These are phyloP conservation scores for Yamadazyma friedrichii DNA, from an alignment of 1,139 yeast genomes.

Conservation along the genomic window DNA sequence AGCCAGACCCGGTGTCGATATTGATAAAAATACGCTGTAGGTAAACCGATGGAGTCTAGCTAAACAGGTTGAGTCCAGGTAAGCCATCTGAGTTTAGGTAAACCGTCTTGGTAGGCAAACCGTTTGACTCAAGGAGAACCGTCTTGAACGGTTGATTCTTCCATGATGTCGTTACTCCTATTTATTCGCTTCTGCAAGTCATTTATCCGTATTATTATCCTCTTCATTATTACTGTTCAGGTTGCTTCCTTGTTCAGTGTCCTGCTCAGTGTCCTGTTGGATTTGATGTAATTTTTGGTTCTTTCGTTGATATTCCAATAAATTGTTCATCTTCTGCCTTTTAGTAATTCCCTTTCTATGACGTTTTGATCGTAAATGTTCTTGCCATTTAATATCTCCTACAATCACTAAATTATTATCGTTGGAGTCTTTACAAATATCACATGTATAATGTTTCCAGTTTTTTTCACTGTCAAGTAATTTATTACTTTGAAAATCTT, in stretches of 20 bases:
- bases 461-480: constrained; percentile 37
- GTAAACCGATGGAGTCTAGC: too few relatives aligned
- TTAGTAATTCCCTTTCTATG: constrained; percentile 35
- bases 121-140: too few relatives aligned
- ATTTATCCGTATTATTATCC: background rate
- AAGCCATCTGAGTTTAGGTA: too few relatives aligned
- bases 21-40: too few relatives aligned
- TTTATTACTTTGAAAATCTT: constrained; percentile 34
- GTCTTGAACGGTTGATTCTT: too few relatives aligned
- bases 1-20: too few relatives aligned
- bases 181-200: background rate
- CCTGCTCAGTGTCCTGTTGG: background rate
- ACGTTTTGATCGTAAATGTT: constrained; percentile 65
- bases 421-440: constrained; percentile 57
- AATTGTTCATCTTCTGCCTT: constrained; percentile 4
- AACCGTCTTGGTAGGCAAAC: too few relatives aligned
- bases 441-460: constrained; percentile 74
- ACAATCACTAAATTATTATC: constrained; percentile 63
- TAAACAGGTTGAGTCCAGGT: too few relatives aligned
- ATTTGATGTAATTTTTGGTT: too few relatives aligned
- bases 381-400: constrained; percentile 70
- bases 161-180: constrained; percentile 3
- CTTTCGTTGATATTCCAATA: background rate
- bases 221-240: background rate
- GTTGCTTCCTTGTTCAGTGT: background rate